Base-by-base conservation (phyloP, 495 filamentous ascomycete genomes). In the Lentithecium fluviatile region DNA sequence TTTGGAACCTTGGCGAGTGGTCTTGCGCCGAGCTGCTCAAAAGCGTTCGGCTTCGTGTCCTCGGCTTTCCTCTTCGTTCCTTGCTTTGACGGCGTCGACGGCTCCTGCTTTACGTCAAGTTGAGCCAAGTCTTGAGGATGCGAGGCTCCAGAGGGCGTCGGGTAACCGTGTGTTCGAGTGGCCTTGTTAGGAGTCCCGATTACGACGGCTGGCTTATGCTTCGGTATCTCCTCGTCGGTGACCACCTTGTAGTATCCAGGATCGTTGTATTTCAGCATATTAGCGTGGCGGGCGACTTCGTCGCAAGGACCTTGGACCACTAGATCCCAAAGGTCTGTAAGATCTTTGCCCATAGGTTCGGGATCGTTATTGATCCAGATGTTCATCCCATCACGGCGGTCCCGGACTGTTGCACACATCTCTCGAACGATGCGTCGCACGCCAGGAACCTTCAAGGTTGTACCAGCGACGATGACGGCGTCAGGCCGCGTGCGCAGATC, bases 291-390 rank as follows among this genome's bases (percentile, higher is more conserved):
- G 21, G 94, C 94, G 15, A 97, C 87, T 62, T 91, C 85, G 69
- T 98, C 94, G 68, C 88, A 96, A 60, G 88, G 86, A 13, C 90
- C 92, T 60, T 82, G 82, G 50, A 98, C 86, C 11, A 97, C 83
- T 58, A 96, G 74, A 73, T 98, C 94, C 83, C 91, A 98, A 69
- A 89, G 91, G 58, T 91, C 85, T 69, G 91, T 89, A 55, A 97
- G 88, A 48, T 96, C 92, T 64, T 86, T 87, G 23, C 88, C 87
- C 11, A 79, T 78, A 7, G 94, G 94, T 55, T 86, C 85, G 0
- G 88, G 82, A 56, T 94, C 90, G 48, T 89, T 83, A 74, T 97
- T 97, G 69, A 98, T 89, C 88, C 92, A 98, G 43, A 95, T 87
- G 1, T 91, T 88, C 46, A 96, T 79, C n/a, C 94, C 95, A 64